These are phyloP conservation scores for Phyllosticta citrichinensis DNA, from an alignment of 2,329 filamentous ascomycete species.

Conservation along the genomic window DNA sequence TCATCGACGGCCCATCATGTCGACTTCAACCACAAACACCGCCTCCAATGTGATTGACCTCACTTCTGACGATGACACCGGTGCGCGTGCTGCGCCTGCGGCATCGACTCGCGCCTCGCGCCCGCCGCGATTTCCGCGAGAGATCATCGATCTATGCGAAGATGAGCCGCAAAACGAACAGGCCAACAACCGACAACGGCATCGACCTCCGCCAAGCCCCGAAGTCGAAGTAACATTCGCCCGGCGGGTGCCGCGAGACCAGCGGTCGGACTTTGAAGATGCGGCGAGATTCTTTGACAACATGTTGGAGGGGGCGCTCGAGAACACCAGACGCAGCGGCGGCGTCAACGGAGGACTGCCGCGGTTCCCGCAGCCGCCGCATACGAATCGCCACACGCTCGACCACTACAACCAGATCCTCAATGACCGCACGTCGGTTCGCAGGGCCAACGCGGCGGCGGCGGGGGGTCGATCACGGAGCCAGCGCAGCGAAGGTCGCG, in stretches of 20 bases:
- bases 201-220: slow-evolving; percentile 25
- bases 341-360: slow-evolving; percentile 1
- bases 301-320: neutral
- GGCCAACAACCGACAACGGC: slow-evolving; percentile 13
- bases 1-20: slow-evolving; percentile 40
- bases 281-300: too few relatives aligned
- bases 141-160: slow-evolving; percentile 36
- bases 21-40: slow-evolving; percentile 3
- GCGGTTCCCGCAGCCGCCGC: slow-evolving; percentile 1
- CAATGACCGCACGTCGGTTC: slow-evolving; percentile 5
- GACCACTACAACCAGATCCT: neutral
- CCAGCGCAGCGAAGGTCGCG: too few relatives aligned
- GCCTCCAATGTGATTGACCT: slow-evolving; percentile 26
- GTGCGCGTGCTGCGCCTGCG: slow-evolving; percentile 11
- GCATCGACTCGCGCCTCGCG: slow-evolving; percentile 23
- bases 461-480: neutral
- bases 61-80: slow-evolving; percentile 22
- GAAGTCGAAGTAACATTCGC: slow-evolving; percentile 41
- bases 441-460: neutral
- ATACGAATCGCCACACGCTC: neutral
- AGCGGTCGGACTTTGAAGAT: too few relatives aligned
- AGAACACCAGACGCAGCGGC: neutral
- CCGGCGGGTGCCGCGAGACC: neutral
- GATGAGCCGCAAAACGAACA: slow-evolving; percentile 18
- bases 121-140: slow-evolving; percentile 32